phyloP scores from a whole-genome alignment of 2,329 filamentous ascomycete genomes.

The Helotiales sp. region DNA sequence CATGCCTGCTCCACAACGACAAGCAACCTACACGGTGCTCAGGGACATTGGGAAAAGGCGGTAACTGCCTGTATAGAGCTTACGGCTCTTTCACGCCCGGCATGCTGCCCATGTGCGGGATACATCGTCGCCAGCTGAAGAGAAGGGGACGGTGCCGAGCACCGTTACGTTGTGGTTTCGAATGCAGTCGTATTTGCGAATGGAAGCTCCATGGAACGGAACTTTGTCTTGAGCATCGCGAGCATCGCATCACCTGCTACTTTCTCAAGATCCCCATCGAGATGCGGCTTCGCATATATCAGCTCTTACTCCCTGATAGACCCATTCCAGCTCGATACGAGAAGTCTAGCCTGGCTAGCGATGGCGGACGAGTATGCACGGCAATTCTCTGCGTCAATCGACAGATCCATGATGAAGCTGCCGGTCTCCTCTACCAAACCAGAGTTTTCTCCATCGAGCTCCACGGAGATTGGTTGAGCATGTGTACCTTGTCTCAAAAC shows the following conservation, averaged over 20 bases:
- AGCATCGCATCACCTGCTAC: constrained; percentile 22
- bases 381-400: constrained; percentile 26
- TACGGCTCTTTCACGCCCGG: neutral
- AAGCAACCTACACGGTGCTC: constrained; percentile 10
- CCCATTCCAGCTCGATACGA: constrained; percentile 20
- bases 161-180: constrained; percentile 20
- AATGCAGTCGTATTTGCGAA: constrained; percentile 22
- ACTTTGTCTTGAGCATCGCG: constrained; percentile 19
- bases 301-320: constrained; percentile 21
- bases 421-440: constrained; percentile 16
- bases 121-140: constrained; percentile 23
- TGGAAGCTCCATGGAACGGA: constrained; percentile 21
- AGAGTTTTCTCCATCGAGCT: constrained; percentile 24
- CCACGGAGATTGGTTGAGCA: constrained; percentile 14
- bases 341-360: constrained; percentile 11
- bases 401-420: constrained; percentile 30
- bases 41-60: constrained; percentile 16
- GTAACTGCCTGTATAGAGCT: constrained; percentile 20
- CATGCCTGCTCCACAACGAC: constrained; percentile 19
- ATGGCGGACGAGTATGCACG: constrained; percentile 8
- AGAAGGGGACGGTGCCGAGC: constrained; percentile 14
- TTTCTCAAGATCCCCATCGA: constrained; percentile 27
- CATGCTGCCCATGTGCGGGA: constrained; percentile 23
- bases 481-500: constrained; percentile 22
- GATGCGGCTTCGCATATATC: constrained; percentile 24